Evolutionary conservation across 768 basidiomycete genomes (phyloP), one percentile per base, ranked within the genome.

Genomic region (Saitozyma sp.): DNA sequence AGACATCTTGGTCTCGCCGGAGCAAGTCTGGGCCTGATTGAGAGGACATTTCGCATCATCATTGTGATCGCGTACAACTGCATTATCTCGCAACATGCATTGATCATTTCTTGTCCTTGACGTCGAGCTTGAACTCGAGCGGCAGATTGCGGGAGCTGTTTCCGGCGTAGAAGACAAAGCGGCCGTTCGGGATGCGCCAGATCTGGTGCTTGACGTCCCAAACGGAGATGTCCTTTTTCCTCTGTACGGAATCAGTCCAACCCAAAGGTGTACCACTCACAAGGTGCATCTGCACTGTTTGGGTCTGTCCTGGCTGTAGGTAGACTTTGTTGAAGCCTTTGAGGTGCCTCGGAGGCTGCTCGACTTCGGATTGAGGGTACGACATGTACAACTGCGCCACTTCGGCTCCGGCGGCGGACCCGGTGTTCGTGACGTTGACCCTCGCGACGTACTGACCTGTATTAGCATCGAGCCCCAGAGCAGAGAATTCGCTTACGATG

Each of bases 181-280:
- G 82, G 1, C 89, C 90, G 1, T 78, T 70, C 0, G 91, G 90
- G 66, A 84, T 85, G 64, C 82, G 81, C 90, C 91, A 92, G 3
- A 88, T 86, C 77, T 92, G 91, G 29, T 88, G 81, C 9, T 78
- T 83, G 1, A 84, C 84, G 76, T 92, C 89, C 91, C 90, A 92
- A 58, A 89, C 83, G 6, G 74, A 58, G 37, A 78, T 50, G 56
- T 78, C 77, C 57, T 78, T 78, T 66, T 73, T 73, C 14, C 74
- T 49, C 74, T 76, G 51, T 29, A 50, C 9, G 17, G 20, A 6
- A 16, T 65, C 60, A 64, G 62, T 58, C 19, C 38, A 29, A 54
- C 42, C 46, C 46, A 9, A 50, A 39, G 11, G 56, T 19, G 1
- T 0, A 9, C 14, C 14, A 63, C 74, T 63, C 54, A 76, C 74